A percentile compares a stretch with the other conserved stretches of the same genome.
These are phyloP conservation scores for Teratosphaeria destructans DNA, from an alignment of 2,329 filamentous ascomycete species.

Conservation along the genomic window DNA sequence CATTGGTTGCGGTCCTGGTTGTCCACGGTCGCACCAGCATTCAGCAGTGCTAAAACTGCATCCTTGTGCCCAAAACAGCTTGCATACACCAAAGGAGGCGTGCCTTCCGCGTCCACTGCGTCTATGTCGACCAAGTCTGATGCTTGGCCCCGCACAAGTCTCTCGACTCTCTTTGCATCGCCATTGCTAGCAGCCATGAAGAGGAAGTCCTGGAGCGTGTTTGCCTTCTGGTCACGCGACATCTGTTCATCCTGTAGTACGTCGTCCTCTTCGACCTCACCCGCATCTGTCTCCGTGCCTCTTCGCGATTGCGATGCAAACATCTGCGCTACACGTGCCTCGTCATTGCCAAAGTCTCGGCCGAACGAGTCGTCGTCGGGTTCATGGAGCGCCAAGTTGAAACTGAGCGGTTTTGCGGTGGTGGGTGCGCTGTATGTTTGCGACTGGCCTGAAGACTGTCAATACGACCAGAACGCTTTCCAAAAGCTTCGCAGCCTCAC, in stretches of 20 bases:
- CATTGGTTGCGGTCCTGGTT: conserved; percentile 92
- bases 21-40: conserved; percentile 80
- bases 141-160: conserved; percentile 63
- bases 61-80: conserved; percentile 95
- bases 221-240: conserved; percentile 65
- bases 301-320: conserved; percentile 86
- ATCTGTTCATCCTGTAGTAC: conserved; percentile 66
- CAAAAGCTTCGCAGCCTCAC: conserved; percentile 30
- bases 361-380: conserved; percentile 48
- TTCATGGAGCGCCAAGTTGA: conserved; percentile 78
- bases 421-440: conserved; percentile 86
- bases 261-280: conserved; percentile 68
- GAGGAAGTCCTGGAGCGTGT: conserved; percentile 73
- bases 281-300: conserved; percentile 52
- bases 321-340: conserved; percentile 88
- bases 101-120: conserved; percentile 83
- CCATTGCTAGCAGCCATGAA: conserved; percentile 97
- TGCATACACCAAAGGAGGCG: conserved; percentile 91
- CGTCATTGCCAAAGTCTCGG: conserved; percentile 59
- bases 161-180: conserved; percentile 69
- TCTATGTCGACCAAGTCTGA: conserved; percentile 74
- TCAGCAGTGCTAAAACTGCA: conserved; percentile 73
- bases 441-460: conserved; percentile 60
- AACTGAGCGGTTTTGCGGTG: conserved; percentile 71
- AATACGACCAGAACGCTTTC: neutral